Percentiles rank a stretch among this genome's conserved stretches.
These are phyloP conservation scores for Torulaspora maleeae DNA, from an alignment of 805 yeast species.

Conservation along the genomic window DNA sequence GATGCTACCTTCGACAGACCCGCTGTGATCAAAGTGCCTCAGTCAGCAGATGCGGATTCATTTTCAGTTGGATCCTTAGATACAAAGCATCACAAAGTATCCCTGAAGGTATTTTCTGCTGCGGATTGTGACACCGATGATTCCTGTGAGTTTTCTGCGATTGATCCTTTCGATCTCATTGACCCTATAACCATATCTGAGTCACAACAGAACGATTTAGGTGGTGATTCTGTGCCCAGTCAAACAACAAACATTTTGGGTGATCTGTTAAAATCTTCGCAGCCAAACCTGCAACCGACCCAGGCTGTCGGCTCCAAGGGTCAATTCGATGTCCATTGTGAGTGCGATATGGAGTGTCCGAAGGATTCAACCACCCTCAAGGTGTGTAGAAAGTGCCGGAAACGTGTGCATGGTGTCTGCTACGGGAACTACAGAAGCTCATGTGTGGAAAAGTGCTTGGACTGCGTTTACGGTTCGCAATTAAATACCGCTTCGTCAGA, in stretches of 20 bases:
- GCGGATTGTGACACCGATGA: constrained; percentile 16
- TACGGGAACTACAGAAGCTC: constrained; percentile 30
- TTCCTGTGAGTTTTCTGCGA: constrained; percentile 6
- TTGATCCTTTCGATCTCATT: constrained; percentile 33
- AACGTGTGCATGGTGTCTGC: constrained; percentile 35
- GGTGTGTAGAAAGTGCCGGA: constrained; percentile 34
- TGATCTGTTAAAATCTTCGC: constrained; percentile 28
- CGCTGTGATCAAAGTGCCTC: constrained; percentile 35
- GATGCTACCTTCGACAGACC: constrained; percentile 40
- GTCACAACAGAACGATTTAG: neutral
- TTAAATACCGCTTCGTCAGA: constrained; percentile 19
- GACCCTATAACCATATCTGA: constrained; percentile 1
- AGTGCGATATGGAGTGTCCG: constrained; percentile 25
- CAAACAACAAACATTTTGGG: constrained; percentile 36
- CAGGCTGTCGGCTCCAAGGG: constrained; percentile 18
- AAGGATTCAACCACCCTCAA: constrained; percentile 10
- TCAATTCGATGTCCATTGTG: constrained; percentile 28
- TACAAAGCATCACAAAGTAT: constrained; percentile 34
- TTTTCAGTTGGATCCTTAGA: constrained; percentile 32
- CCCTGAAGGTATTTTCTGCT: constrained; percentile 32
- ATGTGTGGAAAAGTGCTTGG: constrained; percentile 24
- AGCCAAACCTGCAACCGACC: constrained; percentile 28
- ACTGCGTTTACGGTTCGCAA: constrained; percentile 25
- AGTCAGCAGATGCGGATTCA: constrained; percentile 16
- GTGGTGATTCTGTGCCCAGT: constrained; percentile 18